Base-by-base conservation (phyloP, 768 basidiomycete species). In the Pulveroboletus sp. region DNA sequence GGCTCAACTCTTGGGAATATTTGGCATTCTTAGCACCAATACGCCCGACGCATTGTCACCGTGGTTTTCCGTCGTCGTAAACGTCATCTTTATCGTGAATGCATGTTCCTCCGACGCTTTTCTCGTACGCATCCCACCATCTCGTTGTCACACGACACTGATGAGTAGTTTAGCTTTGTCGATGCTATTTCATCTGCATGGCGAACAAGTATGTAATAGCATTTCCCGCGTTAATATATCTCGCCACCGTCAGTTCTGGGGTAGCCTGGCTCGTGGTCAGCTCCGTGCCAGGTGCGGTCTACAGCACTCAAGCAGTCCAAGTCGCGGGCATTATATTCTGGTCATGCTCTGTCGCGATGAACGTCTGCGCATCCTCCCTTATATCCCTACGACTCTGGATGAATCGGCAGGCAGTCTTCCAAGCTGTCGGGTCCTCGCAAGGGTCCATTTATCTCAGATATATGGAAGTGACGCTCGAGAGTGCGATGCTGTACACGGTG, bases 391-490 rank as follows among this genome's bases (percentile, higher is more conserved):
- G 62, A 4, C 53, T 64, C 9, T 58, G 40, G 56, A 47, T 64
- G 37, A 46, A 64, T 17, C 46, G 59, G 6, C 62, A 30, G 1
- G 41, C 59, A 0, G 31, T 62, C 43, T 37, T 50, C 2, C 32
- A n/a, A 2, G 54, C 59, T 1, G 14, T 54, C 39, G 61, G 62
- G 2, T 39, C 48, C 0, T 47, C 38, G 1, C 56, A 58, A 5
- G 61, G 56, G 2, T 14, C 44, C n/a, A 54, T 63, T 17, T 62
- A 64, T 28, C 41, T 63, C 33, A 28, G 48, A 2, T 63, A 58
- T 24, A 58, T 64, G 62, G 51, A 57, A 3, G 54, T 63, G 56
- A 56, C 59, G 18, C 54, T 63, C 39, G 61, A 63, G 48, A 62
- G 62, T 48, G 61, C 61, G 0, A 0, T 49, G 39, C 32, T 63